Evolutionary conservation across 495 filamentous ascomycete species (phyloP).

Genomic region (Hypoxylon rickii): DNA sequence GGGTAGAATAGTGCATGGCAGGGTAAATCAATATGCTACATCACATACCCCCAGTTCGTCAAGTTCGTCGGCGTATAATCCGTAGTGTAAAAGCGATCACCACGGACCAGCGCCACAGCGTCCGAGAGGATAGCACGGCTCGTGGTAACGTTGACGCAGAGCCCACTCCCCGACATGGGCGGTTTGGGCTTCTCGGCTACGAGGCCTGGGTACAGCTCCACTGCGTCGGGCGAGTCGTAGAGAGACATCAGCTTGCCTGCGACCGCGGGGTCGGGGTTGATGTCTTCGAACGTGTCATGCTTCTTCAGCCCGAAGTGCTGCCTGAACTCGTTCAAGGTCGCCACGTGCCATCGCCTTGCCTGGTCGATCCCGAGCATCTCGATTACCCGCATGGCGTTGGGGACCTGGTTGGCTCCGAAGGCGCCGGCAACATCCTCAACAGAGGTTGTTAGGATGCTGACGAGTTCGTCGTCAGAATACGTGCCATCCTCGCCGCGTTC

Average conservation of each 20-base stretch:
- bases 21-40: no score
- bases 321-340: constrained; percentile 79
- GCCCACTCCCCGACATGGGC: constrained; percentile 65
- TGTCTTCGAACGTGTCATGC: constrained; percentile 73
- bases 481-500: constrained; percentile 55
- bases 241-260: constrained; percentile 67
- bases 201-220: constrained; percentile 55
- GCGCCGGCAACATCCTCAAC: constrained; percentile 60
- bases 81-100: constrained; percentile 79
- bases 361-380: constrained; percentile 81
- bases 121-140: constrained; percentile 79
- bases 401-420: constrained; percentile 69
- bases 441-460: constrained; percentile 58
- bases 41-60: constrained; percentile 69
- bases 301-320: constrained; percentile 69
- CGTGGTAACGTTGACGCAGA: constrained; percentile 71
- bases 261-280: constrained; percentile 71
- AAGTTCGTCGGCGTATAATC: constrained; percentile 70
- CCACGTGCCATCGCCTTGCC: constrained; percentile 73
- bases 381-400: constrained; percentile 65
- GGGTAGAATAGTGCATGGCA: no score
- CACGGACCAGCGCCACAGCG: constrained; percentile 74
- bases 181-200: constrained; percentile 73
- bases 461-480: constrained; percentile 62
- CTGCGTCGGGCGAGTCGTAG: constrained; percentile 71